Base-by-base conservation (phyloP, 2,329 filamentous ascomycete species). In the Nakataea oryzae region DNA sequence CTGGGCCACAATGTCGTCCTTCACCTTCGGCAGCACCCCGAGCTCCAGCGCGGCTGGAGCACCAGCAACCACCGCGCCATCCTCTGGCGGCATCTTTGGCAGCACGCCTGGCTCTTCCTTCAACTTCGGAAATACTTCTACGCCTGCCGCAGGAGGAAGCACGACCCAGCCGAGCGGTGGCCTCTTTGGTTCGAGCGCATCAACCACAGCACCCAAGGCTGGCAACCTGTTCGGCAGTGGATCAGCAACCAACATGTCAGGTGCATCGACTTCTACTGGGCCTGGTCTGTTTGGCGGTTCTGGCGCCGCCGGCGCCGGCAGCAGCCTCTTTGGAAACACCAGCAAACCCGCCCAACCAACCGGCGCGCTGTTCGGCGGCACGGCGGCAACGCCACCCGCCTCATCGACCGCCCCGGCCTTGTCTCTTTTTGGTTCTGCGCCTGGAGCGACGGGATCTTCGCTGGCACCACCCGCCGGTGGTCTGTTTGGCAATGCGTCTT, bases 31-130 rank as follows among this genome's bases (percentile, higher is more conserved):
- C 32, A 29, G 69, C 55, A 71, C 64, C 66, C 69, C 62, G 64
- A 50, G 41, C 41, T 50, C 41, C 41, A 50, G 72, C 27, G 70
- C 74, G 68, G 74, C 76, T 62, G 64, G 62, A 50, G 65, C 67
- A 70, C 75, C 74, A 65, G 61, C 73, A n/a, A 73, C 76, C 17
- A 72, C 73, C 54, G 71, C 76, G 12, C 70, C 76, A 26, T 74
- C 79, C 59, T 67, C 74, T 7, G 74, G 74, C 17, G 68, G 71
- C 26, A 66, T 80, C 11, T 81, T 82, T 67, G 77, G 77, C 57
- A 59, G 50, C 34, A 61, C 54, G 27, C 28, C 64, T 1, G 50
- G 57, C 24, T n/a, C 60, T 50, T 3, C 7, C 11, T 80, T 81
- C 68, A 74, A 75, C 12, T 82, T 82, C 64, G 74, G 74, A 47